A percentile compares a stretch with the other conserved stretches of the same genome.
Evolutionary conservation across 805 yeast species (phyloP).

Genomic region (Myxozyma nipponensis): DNA sequence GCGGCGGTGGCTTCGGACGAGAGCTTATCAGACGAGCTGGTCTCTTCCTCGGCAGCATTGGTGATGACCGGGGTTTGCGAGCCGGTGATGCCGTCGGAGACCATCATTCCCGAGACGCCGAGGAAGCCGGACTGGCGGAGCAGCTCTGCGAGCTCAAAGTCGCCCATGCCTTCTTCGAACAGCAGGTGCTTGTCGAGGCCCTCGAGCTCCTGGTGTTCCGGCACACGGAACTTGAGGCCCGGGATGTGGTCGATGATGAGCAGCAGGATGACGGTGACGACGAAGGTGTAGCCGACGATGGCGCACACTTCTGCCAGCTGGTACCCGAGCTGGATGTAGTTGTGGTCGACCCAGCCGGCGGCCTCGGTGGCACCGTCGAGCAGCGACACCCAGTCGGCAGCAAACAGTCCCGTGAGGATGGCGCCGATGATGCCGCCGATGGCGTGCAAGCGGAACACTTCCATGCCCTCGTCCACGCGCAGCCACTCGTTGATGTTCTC

Average conservation of each 20-base stretch:
- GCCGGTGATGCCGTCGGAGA: background rate
- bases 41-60: background rate
- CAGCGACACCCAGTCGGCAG: constrained; percentile 77
- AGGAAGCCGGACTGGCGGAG: constrained; percentile 4
- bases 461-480: constrained; percentile 88
- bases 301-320: constrained; percentile 77
- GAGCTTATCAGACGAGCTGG: background rate
- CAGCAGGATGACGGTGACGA: constrained; percentile 64
- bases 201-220: constrained; percentile 77
- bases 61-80: background rate
- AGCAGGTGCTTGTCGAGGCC: constrained; percentile 64
- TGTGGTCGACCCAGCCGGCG: constrained; percentile 65
- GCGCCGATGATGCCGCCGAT: constrained; percentile 83
- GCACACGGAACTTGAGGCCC: constrained; percentile 70
- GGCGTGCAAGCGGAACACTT: constrained; percentile 86
- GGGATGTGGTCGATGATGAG: constrained; percentile 69
- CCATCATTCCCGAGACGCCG: background rate
- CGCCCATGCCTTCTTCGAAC: constrained; percentile 10
- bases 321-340: constrained; percentile 77
- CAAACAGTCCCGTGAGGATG: constrained; percentile 82
- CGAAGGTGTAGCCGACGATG: constrained; percentile 72
- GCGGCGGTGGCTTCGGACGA: background rate
- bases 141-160: constrained; percentile 4
- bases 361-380: constrained; percentile 49
- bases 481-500: constrained; percentile 64